These are phyloP conservation scores for Epichloe scottii DNA, from an alignment of 2,329 filamentous ascomycete genomes.

Conservation along the genomic window DNA sequence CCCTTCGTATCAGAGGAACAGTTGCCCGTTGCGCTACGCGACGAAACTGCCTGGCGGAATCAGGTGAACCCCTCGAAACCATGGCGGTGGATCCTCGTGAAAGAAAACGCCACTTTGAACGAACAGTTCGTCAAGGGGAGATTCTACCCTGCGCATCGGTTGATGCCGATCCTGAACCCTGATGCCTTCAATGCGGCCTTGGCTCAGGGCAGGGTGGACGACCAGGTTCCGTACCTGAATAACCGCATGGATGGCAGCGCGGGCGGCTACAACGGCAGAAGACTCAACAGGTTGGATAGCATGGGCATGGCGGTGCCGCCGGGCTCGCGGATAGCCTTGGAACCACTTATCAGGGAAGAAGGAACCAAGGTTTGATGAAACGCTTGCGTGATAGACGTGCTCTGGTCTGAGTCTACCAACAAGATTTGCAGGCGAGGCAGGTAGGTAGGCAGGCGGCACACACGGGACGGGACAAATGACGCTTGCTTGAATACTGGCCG, in stretches of 20 bases:
- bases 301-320: slow-evolving; percentile 29
- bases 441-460: no score
- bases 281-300: slow-evolving; percentile 28
- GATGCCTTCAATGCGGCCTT: slow-evolving; percentile 25
- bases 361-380: neutral
- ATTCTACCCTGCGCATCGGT: slow-evolving; percentile 44
- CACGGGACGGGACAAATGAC: no score
- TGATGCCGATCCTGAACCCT: slow-evolving; percentile 37
- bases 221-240: slow-evolving; percentile 38
- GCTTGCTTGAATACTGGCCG: no score
- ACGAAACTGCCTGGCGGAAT: slow-evolving; percentile 28
- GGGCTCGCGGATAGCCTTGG: slow-evolving; percentile 21
- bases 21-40: slow-evolving; percentile 28
- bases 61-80: slow-evolving; percentile 19
- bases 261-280: slow-evolving; percentile 28
- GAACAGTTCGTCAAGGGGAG: slow-evolving; percentile 38
- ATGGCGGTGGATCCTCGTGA: slow-evolving; percentile 28
- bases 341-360: slow-evolving; percentile 25
- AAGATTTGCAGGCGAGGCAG: no score
- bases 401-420: neutral
- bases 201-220: slow-evolving; percentile 26
- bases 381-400: slow-evolving; percentile 1
- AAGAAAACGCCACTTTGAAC: slow-evolving; percentile 33
- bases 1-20: slow-evolving; percentile 22
- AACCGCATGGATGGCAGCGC: slow-evolving; percentile 34